phyloP scores from a whole-genome alignment of 495 filamentous ascomycete species.

The Rhizodiscina lignyota region DNA sequence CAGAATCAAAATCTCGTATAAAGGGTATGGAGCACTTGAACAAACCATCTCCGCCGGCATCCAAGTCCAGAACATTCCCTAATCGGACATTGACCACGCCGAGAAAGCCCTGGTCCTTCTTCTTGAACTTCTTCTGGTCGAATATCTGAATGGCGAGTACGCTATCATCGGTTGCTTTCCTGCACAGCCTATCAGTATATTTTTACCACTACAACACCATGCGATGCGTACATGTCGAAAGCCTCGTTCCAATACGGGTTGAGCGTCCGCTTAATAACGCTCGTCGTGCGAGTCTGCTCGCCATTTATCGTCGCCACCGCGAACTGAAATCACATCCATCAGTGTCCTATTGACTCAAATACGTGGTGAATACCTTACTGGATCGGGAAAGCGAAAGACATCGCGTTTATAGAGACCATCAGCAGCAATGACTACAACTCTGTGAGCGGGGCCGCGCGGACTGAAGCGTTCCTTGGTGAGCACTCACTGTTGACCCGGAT shows the following conservation, averaged over 20 bases:
- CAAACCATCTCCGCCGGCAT: conserved; percentile 80
- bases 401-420: conserved; percentile 97
- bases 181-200: conserved; percentile 23
- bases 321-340: too few relatives aligned
- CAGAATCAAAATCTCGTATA: not conserved
- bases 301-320: conserved; percentile 92
- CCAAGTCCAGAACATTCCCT: conserved; percentile 80
- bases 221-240: conserved; percentile 74
- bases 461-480: too few relatives aligned
- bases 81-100: conserved; percentile 95
- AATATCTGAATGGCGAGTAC: conserved; percentile 97
- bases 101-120: conserved; percentile 98
- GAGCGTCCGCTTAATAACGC: conserved; percentile 89
- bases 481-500: too few relatives aligned
- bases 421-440: conserved; percentile 90
- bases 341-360: too few relatives aligned
- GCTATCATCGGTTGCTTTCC: conserved; percentile 77
- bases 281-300: conserved; percentile 90
- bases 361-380: too few relatives aligned
- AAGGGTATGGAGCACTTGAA: conserved; percentile 7
- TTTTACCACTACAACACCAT: conserved; percentile 2
- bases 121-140: conserved; percentile 99
- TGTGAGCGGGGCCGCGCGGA: too few relatives aligned
- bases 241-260: conserved; percentile 99
- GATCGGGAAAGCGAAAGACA: conserved; percentile 99